Evolutionary conservation across 352 stramenopile genomes (phyloP).

Genomic region (Phytophthora syringae): DNA sequence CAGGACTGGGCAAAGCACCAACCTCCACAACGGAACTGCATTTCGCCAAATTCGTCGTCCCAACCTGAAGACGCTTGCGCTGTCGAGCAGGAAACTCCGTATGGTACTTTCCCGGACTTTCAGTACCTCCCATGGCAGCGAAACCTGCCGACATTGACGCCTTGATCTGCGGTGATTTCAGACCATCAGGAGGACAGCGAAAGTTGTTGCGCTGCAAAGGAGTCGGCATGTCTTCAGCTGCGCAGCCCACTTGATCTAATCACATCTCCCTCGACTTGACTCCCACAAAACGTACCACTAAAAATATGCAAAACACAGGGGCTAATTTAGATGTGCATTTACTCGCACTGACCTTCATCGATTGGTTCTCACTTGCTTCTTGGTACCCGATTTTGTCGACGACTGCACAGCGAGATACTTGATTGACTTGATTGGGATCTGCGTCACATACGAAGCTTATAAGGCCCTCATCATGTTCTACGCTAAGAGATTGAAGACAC

Average conservation of each 20-base stretch:
- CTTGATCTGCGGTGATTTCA: constrained; percentile 18
- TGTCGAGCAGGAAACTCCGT: constrained; percentile 58
- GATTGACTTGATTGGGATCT: constrained; percentile 9
- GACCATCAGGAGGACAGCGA: constrained; percentile 44
- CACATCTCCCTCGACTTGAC: constrained; percentile 1
- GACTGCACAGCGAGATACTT: constrained; percentile 9
- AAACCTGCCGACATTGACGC: constrained; percentile 19
- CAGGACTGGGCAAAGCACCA: constrained; percentile 11
- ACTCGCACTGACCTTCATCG: constrained; percentile 14
- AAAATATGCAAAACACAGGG: constrained; percentile 29
- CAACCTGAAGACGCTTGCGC: constrained; percentile 79
- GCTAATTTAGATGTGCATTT: constrained; percentile 40
- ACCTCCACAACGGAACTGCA: constrained; percentile 28
- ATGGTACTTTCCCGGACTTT: constrained; percentile 37
- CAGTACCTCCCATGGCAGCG: constrained; percentile 21
- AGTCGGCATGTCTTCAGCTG: constrained; percentile 27
- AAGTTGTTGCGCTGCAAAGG: constrained; percentile 75
- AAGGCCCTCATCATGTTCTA: constrained; percentile 5
- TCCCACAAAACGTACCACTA: constrained; percentile 11
- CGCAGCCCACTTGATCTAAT: not conserved
- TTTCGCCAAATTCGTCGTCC: constrained; percentile 66
- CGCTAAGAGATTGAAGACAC: constrained; percentile 20
- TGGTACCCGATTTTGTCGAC: constrained; percentile 11
- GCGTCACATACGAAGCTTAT: constrained; percentile 19
- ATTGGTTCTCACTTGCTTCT: constrained; percentile 25